Evolutionary conservation across 2,329 filamentous ascomycete species (phyloP), one percentile per base, ranked within the genome.

Genomic region (Dactylonectria macrodidyma): DNA sequence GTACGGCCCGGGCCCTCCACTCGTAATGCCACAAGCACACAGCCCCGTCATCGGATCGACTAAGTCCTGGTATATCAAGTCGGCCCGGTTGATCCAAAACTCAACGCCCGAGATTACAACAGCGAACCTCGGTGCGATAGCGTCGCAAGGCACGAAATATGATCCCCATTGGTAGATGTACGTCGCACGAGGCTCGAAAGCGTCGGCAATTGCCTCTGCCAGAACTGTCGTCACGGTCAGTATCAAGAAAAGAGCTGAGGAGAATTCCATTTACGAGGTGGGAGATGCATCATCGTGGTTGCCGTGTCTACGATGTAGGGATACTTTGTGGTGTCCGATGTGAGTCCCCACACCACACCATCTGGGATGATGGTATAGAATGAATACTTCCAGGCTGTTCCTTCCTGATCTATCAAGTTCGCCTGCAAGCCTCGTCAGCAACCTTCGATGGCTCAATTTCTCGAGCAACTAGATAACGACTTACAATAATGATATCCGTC

Each of bases 321-420:
- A 60, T 83, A 84, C 71, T 82, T 84, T 38, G 78, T 81, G 19
- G 73, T 78, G 66, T 84, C 82, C 2, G 78, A 82, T 5, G 79
- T 83, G 47, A 80, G 77, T 26, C 81, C 85, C 73, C 81, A 87
- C 67, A 77, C 76, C 66, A 87, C 79, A 3, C 85, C 86, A 62
- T 86, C 84, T 1, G 84, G 84, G 55, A 87, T 78, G 63, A 88
- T 82, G 19, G 86, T 87, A 71, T 88, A 88, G 74, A 86, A 88
- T 2, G 86, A 87, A 66, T 85, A 84, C 65, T 82, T 76, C 76
- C 78, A 85, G 1, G 83, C 77, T 5, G 84, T 83, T 62, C 79
- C 78, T 2, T 78, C 73, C 22, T 79, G 73, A 5, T 76, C 75
- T 16, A 78, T 80, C 38, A 88, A 77, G 56, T 84, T 84, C 48